Evolutionary conservation across 208 protist genomes (phyloP), one percentile per base, ranked within the genome.

Genomic region (Plasmodiophora brassicae): DNA sequence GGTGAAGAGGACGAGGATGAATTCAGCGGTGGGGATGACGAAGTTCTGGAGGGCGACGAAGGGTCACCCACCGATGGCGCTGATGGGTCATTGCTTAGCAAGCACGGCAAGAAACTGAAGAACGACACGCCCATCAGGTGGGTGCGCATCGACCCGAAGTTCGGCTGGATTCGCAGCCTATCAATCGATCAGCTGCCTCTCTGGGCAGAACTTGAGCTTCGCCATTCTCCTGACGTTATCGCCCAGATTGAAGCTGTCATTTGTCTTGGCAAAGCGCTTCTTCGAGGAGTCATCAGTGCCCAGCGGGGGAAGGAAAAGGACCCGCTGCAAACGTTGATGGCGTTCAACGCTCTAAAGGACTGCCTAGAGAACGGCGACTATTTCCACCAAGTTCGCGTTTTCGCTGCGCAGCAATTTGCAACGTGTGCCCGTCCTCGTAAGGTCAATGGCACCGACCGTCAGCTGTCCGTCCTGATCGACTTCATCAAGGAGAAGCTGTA

Each of bases 221-320:
- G 65, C 65, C 65, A 78, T 36, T 78, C 65, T 78, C 65, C 65
- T 32, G 65, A 78, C 41, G n/a, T 78, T 32, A 78, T 78, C n/a
- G 65, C 65, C 5, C 65, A 78, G 41, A 78, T 78, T 5, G 65
- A 78, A 78, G 65, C 32, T 32, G 65, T 38, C n/a, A 32, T 78
- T 32, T 78, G 65, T 32, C n/a, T 78, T 38, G 65, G 65, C n/a
- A 5, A 38, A 5, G n/a, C 65, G n/a, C 41, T 78, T n/a, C n/a
- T 78, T 14, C 32, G n/a, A 78, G 65, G 32, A 78, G 65, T 78
- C 41, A 78, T 78, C n/a, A 78, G 65, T 32, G 65, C 65, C 20
- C 14, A 5, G 5, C 5, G 65, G n/a, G 65, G 65, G 41, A 78
- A 78, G n/a, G 65, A 78, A 38, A 78, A 78, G n/a, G 65, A 78